Percentiles rank a stretch among this genome's conserved stretches.
These are phyloP conservation scores for Apiospora kogelbergensis DNA, from an alignment of 2,329 filamentous ascomycete genomes.

Conservation along the genomic window DNA sequence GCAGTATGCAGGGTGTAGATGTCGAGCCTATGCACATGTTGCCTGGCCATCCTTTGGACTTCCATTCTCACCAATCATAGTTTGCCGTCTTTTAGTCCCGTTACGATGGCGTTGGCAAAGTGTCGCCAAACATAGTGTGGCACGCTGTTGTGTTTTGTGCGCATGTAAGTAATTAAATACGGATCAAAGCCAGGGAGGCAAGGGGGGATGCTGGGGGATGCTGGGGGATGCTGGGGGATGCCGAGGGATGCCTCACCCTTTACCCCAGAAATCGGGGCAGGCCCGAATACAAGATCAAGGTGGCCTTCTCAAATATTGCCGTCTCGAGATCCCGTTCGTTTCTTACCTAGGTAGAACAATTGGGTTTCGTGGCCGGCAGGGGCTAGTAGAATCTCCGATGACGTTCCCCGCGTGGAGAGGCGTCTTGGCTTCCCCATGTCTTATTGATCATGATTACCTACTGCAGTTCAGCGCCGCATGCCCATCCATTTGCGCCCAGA, in stretches of 20 bases:
- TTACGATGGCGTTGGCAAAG: not conserved
- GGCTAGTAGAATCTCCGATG: not conserved
- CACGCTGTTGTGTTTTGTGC: not conserved
- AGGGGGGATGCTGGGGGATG: too few relatives aligned
- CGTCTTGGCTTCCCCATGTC: not conserved
- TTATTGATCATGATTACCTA: not conserved
- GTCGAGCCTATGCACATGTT: not conserved
- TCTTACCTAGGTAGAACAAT: not conserved
- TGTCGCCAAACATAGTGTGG: not conserved
- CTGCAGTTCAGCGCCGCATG: not conserved
- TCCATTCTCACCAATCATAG: not conserved
- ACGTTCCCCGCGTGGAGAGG: not conserved
- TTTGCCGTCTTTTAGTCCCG: not conserved
- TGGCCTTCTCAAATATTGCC: not conserved
- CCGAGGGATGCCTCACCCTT: not conserved
- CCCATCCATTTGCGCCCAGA: not conserved
- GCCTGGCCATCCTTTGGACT: conserved; percentile 3
- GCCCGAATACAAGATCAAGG: not conserved
- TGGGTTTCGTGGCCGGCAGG: not conserved
- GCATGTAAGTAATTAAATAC: too few relatives aligned
- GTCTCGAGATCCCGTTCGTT: not conserved
- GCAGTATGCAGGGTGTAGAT: not conserved
- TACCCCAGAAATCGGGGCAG: not conserved
- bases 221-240: not conserved
- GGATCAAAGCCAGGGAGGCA: too few relatives aligned